Evolutionary conservation across 2,329 filamentous ascomycete genomes (phyloP), one percentile per base, ranked within the genome.

Genomic region (Colletotrichum camelliae): DNA sequence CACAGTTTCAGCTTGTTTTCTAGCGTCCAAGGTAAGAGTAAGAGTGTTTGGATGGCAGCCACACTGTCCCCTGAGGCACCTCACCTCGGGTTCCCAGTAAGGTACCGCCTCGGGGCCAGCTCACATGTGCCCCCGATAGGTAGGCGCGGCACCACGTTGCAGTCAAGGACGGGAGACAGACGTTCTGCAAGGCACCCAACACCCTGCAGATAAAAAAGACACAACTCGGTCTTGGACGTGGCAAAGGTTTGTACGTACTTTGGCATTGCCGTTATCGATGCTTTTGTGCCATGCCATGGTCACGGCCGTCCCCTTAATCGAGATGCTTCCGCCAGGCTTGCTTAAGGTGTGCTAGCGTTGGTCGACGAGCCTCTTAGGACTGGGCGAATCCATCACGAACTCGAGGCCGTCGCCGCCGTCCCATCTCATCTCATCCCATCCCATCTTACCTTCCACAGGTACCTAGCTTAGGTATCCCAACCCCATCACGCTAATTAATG

Each of bases 1-100:
- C 72, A 39, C 39, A 61, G 62, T 72, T 72, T 72, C 62, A 75
- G 69, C 62, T 75, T 39, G 39, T 67, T 33, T 75, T 72, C 68
- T 67, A 67, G 71, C 55, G 71, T 55, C 37, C 39, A 48, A 4
- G 29, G 29, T 31, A 43, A 48, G 43, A 24, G 18, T 21, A 48
- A n/a, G 16, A 39, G 37, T 66, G 27, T 66, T 66, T 66, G 37
- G 29, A 35, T 61, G 58, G 18, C 58, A 61, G 58, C 58, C 58
- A 61, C 58, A 24, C 69, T 18, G 43, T 29, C 21, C 29, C 7
- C 16, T 43, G 39, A n/a, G 39, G 18, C 18, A n/a, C 39, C 39
- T 43, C 39, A 18, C 16, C 39, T 43, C 39, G 39, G 16, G 24
- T 57, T 57, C n/a, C 21, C 24, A 57, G 21, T 13, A 13, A 27